A percentile compares a stretch with the other conserved stretches of the same genome.
These are phyloP conservation scores for Aspergillus cristatus DNA, from an alignment of 495 filamentous ascomycete genomes.

Conservation along the genomic window DNA sequence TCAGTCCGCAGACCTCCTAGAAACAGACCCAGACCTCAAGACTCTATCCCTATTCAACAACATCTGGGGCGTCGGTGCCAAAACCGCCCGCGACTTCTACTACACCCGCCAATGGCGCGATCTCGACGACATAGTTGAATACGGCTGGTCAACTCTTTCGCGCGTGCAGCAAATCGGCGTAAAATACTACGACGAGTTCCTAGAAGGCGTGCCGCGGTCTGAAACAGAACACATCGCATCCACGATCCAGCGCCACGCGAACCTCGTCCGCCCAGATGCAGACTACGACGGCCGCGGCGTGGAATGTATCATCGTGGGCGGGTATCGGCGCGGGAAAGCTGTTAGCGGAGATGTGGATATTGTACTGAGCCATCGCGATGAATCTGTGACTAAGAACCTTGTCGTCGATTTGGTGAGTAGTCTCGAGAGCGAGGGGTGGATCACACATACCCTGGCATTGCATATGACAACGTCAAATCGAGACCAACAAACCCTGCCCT, in stretches of 20 bases:
- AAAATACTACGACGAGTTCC: conserved; percentile 91
- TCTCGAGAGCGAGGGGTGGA: conserved; percentile 57
- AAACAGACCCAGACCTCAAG: conserved; percentile 52
- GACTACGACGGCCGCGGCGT: conserved; percentile 33
- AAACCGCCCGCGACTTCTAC: conserved; percentile 76
- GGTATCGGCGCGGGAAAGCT: conserved; percentile 75
- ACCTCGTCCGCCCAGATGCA: conserved; percentile 29
- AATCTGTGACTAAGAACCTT: conserved; percentile 53
- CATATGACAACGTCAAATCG: conserved; percentile 57
- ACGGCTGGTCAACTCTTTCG: conserved; percentile 65
- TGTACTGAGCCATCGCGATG: conserved; percentile 70
- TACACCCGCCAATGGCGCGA: conserved; percentile 63
- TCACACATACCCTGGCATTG: conserved; percentile 75
- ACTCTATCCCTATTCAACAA: conserved; percentile 61
- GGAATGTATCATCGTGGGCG: conserved; percentile 69
- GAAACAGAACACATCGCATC: conserved; percentile 66
- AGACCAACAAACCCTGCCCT: conserved; percentile 58
- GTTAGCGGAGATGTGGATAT: conserved; percentile 76
- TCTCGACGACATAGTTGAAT: conserved; percentile 76
- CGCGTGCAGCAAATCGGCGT: conserved; percentile 88
- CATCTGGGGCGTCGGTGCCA: conserved; percentile 87
- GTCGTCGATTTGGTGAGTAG: conserved; percentile 56
- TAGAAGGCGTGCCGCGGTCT: conserved; percentile 53
- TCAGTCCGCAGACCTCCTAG: conserved; percentile 52
- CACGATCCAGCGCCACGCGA: conserved; percentile 54